Conservation (phyloP, 225 moss, liverwort and hornwort genomes). For the Polytrichum formosum region DNA sequence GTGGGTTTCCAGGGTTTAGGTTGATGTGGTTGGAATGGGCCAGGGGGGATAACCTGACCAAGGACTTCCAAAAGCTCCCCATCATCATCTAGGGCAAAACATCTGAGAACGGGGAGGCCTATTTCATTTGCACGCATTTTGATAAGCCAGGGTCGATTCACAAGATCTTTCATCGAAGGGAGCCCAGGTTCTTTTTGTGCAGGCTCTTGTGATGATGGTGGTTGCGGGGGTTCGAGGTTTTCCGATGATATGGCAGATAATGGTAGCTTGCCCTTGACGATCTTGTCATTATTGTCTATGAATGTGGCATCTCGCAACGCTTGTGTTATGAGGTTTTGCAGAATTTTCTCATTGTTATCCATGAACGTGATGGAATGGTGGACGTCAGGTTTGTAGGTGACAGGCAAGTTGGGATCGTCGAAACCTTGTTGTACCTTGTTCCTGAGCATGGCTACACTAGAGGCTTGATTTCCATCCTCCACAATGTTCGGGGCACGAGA, state of each 20-base stretch:
- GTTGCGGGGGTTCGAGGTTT: neutral
- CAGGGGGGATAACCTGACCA: conserved; percentile 43
- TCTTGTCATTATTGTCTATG: conserved; percentile 10
- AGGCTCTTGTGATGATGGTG: too few relatives aligned
- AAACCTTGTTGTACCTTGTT: too few relatives aligned
- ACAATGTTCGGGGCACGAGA: too few relatives aligned
- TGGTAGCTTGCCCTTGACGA: neutral
- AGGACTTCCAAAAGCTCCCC: conserved; percentile 42
- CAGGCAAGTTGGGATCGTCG: too few relatives aligned
- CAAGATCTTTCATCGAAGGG: conserved; percentile 24
- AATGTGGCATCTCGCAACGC: conserved; percentile 18
- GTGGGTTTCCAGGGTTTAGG: conserved; percentile 49
- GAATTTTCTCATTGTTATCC: conserved; percentile 24
- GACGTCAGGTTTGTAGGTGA: too few relatives aligned
- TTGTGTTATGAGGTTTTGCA: conserved; percentile 33
- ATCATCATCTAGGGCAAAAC: conserved; percentile 35
- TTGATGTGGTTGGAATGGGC: conserved; percentile 17
- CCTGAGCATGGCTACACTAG: too few relatives aligned
- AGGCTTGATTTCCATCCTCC: too few relatives aligned
- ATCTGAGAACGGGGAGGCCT: conserved; percentile 37
- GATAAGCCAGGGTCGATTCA: conserved; percentile 39
- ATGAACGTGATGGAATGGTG: conserved; percentile 29
- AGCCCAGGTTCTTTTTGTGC: conserved; percentile 3
- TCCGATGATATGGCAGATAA: neutral
- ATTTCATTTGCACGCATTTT: conserved; percentile 31